phyloP scores from a whole-genome alignment of 2,329 filamentous ascomycete genomes.

The Immersiporthe knoxdaviesiana region DNA sequence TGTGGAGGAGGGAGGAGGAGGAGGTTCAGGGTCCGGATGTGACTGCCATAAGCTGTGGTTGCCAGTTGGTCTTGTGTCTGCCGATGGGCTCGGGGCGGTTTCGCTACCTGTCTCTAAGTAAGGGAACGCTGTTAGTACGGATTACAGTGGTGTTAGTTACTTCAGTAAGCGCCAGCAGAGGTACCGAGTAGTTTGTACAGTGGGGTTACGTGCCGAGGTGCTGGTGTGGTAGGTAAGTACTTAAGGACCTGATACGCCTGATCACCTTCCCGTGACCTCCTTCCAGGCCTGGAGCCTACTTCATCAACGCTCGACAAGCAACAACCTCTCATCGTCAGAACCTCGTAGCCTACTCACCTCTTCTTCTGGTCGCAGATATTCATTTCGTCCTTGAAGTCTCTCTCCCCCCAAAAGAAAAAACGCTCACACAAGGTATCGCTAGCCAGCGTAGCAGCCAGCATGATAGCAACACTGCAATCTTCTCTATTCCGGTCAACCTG shows the following conservation, averaged over 20 bases:
- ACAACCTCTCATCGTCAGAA: too few relatives aligned
- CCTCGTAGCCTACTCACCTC: too few relatives aligned
- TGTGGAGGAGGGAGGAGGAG: conserved; percentile 5
- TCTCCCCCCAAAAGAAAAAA: too few relatives aligned
- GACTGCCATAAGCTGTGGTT: conserved; percentile 25
- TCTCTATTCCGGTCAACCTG: too few relatives aligned
- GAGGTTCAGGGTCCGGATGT: conserved; percentile 20
- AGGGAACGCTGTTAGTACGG: background rate
- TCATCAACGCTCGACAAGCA: too few relatives aligned
- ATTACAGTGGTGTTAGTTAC: background rate
- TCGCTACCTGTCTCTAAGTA: background rate
- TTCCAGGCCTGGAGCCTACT: background rate
- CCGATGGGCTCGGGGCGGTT: background rate
- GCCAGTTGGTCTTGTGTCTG: conserved; percentile 10
- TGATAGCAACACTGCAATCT: too few relatives aligned
- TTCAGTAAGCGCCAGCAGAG: background rate
- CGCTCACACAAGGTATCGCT: too few relatives aligned
- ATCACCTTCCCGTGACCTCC: too few relatives aligned
- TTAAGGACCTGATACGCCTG: background rate
- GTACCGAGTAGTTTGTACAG: background rate
- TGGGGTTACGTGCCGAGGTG: background rate
- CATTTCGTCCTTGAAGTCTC: too few relatives aligned
- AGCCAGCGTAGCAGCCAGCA: too few relatives aligned
- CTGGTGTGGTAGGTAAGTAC: background rate
- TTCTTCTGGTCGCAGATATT: too few relatives aligned